Conservation (phyloP, 192 early-diverging fungal genomes). For the Fimicolochytrium jonesii region DNA sequence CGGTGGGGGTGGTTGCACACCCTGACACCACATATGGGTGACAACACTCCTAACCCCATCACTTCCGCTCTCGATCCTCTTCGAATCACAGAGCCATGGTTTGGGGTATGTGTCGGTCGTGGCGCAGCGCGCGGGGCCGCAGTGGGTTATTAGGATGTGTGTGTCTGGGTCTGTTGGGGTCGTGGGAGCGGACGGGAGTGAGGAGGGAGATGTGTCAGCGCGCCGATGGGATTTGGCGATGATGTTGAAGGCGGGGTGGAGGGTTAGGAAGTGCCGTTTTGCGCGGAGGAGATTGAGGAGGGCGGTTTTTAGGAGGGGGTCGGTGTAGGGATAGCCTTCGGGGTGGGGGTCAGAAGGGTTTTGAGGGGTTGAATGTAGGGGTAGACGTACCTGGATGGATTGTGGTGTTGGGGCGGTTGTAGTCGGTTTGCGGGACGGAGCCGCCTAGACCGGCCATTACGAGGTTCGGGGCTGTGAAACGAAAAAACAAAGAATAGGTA, state of each 20-base stretch:
- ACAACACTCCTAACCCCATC: too few relatives aligned
- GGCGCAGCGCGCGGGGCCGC: constrained; percentile 20
- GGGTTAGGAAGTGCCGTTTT: neutral
- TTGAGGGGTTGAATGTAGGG: neutral
- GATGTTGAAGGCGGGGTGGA: neutral
- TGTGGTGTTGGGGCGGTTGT: neutral
- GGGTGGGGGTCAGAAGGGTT: neutral
- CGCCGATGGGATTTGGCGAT: neutral
- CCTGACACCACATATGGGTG: too few relatives aligned
- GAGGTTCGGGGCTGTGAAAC: constrained; percentile 9
- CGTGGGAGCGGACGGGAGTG: too few relatives aligned
- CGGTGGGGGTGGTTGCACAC: too few relatives aligned
- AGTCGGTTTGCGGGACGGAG: constrained; percentile 5
- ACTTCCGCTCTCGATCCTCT: too few relatives aligned
- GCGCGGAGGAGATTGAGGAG: neutral
- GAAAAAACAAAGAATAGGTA: too few relatives aligned
- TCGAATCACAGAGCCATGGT: too few relatives aligned
- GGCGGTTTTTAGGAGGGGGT: neutral
- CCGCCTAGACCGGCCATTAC: constrained; percentile 21
- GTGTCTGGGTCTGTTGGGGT: constrained; percentile 7
- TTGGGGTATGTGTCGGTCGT: too few relatives aligned
- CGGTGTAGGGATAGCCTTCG: constrained; percentile 23
- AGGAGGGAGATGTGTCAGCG: neutral
- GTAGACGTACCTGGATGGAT: neutral
- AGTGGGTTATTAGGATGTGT: constrained; percentile 27